A percentile compares a stretch with the other conserved stretches of the same genome.
Evolutionary conservation across 176 grass and related monocot genomes (phyloP).

Genomic region (Bromus sterilis): DNA sequence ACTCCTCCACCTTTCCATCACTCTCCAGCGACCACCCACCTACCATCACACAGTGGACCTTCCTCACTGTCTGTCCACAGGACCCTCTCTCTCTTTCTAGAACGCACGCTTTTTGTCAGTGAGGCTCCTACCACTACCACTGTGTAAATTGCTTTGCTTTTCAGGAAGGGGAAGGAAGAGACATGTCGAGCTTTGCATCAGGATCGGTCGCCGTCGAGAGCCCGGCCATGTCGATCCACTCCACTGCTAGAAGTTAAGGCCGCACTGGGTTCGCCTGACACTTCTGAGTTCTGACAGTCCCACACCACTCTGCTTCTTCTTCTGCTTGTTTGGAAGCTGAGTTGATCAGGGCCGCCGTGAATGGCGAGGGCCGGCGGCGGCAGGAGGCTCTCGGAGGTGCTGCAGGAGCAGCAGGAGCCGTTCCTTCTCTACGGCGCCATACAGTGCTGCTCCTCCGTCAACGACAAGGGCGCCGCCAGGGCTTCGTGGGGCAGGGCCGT

Average conservation of each 20-base stretch:
- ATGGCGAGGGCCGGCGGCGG: constrained; percentile 8
- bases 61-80: background rate
- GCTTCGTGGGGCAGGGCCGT: background rate
- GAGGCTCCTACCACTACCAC: background rate
- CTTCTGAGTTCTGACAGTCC: no score
- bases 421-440: no score
- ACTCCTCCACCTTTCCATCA: constrained; percentile 20
- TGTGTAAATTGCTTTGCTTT: background rate
- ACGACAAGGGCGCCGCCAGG: background rate
- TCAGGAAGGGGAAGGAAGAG: background rate
- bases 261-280: background rate
- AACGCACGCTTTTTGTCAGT: background rate
- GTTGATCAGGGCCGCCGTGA: background rate
- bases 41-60: background rate
- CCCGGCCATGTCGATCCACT: background rate
- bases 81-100: background rate
- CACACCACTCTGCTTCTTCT: background rate
- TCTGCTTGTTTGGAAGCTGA: background rate
- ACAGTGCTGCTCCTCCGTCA: constrained; percentile 22
- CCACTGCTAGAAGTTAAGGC: background rate
- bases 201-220: constrained; percentile 12
- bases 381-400: constrained; percentile 64
- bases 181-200: background rate
- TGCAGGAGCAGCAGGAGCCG: constrained; percentile 83
- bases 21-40: constrained; percentile 20